phyloP scores from a whole-genome alignment of 768 basidiomycete species.

The Phanerochaete carnosa region DNA sequence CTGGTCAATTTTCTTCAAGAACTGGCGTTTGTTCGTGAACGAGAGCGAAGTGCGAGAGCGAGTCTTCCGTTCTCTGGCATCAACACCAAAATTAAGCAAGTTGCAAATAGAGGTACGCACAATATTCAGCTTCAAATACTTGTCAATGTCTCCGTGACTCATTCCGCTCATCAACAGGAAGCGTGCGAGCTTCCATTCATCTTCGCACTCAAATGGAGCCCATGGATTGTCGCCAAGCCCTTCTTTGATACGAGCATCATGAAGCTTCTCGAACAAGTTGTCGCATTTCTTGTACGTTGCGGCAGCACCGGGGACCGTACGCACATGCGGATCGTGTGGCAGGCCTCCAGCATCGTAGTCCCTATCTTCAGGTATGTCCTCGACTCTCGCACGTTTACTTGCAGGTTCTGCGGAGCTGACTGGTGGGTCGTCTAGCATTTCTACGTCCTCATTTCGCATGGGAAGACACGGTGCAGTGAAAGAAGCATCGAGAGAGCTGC shows the following conservation, averaged over 20 bases:
- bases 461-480: no score
- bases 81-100: not conserved
- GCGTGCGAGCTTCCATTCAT: constrained; percentile 19
- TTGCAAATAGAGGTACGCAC: constrained; percentile 16
- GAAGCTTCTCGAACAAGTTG: not conserved
- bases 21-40: constrained; percentile 14
- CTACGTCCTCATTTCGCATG: no score
- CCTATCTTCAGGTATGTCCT: not conserved
- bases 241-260: not conserved
- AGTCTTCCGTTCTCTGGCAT: not conserved
- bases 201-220: constrained; percentile 14
- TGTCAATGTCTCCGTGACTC: constrained; percentile 19
- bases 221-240: not conserved
- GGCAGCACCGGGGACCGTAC: not conserved
- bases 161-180: constrained; percentile 15
- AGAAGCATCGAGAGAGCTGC: no score
- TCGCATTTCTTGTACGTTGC: not conserved
- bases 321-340: not conserved
- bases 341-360: not conserved
- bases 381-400: no score
- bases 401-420: no score
- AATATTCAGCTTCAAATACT: constrained; percentile 19
- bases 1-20: constrained; percentile 21
- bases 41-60: constrained; percentile 3
- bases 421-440: no score